Evolutionary conservation across 1,284 basidiomycete genomes (phyloP).

Genomic region (Spongispora temasekensis): DNA sequence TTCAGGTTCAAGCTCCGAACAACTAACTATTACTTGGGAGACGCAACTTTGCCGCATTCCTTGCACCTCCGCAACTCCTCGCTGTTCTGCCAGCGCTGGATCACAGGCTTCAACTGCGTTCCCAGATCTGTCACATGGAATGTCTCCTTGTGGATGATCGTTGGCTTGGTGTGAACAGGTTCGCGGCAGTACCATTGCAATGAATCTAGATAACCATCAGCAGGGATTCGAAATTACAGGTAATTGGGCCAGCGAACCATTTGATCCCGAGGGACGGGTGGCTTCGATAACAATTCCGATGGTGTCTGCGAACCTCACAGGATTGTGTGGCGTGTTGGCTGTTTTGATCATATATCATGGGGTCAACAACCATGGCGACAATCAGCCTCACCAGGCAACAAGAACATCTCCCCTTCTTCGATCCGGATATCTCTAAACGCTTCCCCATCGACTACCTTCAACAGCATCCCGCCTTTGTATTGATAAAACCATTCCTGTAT

Average conservation of each 20-base stretch:
- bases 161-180: slow-evolving; percentile 65
- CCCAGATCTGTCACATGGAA: slow-evolving; percentile 94
- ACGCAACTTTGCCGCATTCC: slow-evolving; percentile 69
- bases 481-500: slow-evolving; percentile 94
- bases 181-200: slow-evolving; percentile 94
- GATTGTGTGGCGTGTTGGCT: slow-evolving; percentile 97
- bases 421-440: slow-evolving; percentile 87
- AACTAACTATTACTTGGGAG: slow-evolving; percentile 48
- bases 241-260: slow-evolving; percentile 43
- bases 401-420: slow-evolving; percentile 95
- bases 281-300: slow-evolving; percentile 95
- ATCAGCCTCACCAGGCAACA: slow-evolving; percentile 73
- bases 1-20: slow-evolving; percentile 21
- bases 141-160: slow-evolving; percentile 82
- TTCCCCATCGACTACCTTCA: slow-evolving; percentile 87
- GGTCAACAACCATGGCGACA: not conserved
- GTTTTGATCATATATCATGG: not conserved
- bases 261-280: slow-evolving; percentile 68
- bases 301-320: slow-evolving; percentile 87
- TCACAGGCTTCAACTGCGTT: slow-evolving; percentile 91
- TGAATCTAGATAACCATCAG: slow-evolving; percentile 59
- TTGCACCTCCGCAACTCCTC: slow-evolving; percentile 68
- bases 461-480: slow-evolving; percentile 87
- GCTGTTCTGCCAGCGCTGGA: slow-evolving; percentile 73
- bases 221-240: no score